Base-by-base conservation (phyloP, 176 grass and related monocot species). In the Phoenix dactylifera region DNA sequence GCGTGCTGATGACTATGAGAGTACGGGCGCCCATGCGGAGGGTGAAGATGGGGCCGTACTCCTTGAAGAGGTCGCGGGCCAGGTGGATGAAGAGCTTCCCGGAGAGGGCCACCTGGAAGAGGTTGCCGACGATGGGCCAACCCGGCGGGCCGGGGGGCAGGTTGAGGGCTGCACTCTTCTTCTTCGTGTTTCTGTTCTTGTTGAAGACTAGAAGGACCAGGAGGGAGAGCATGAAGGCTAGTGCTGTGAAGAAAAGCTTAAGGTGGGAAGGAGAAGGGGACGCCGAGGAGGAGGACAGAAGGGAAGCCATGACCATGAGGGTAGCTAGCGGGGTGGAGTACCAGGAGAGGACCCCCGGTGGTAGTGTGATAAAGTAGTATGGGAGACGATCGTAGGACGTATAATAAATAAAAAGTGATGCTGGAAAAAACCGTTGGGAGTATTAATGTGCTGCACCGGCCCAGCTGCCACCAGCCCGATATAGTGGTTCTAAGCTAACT, bases 11-110 rank as follows among this genome's bases (percentile, higher is more conserved):
- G 57, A 90, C 54, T 1, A 95, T 79, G 3, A 95, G 64, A 24
- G 90, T 95, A 60, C 87, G 83, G 56, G 84, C 90, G 3, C 90
- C 90, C 83, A 95, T 87, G 51, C 80, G 86, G 59, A 95, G 90
- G 51, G 76, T 89, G 50, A 87, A 51, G 59, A 95, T 86, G 29
- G 86, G 80, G 6, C 90, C 90, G 61, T 95, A 87, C 77, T 81
- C 77, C 6, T 54, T 51, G 0, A 67, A 80, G 4, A 90, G 60
- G 52, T 87, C 86, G 18, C 74, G 79, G 53, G 90, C 55, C 74
- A 87, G 81, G 77, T 90, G 86, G 67, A 87, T 87, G 79, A 95
- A 87, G 15, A 66, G 90, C 86, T 90, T 95, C 14, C 86, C 86
- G 9, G 90, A 83, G 62, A 95, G 87, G 1, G 77, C 86, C 18